These are phyloP conservation scores for Claviceps arundinis DNA, from an alignment of 2,329 filamentous ascomycete genomes.

Conservation along the genomic window DNA sequence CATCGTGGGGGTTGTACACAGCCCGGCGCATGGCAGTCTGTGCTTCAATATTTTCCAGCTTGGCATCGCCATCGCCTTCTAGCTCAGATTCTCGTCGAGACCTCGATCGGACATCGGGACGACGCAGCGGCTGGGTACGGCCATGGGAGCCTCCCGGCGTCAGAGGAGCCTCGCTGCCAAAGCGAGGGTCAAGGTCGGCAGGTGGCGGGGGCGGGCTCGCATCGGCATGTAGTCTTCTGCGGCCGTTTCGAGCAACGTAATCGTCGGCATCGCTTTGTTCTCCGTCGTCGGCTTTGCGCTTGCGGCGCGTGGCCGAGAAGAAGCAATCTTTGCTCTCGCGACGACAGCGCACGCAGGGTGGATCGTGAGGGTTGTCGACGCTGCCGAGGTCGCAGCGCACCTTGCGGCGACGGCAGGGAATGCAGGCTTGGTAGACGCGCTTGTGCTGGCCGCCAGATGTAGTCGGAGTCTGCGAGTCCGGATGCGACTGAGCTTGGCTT, in stretches of 20 bases:
- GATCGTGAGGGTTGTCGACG: slow-evolving; percentile 88
- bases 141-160: slow-evolving; percentile 56
- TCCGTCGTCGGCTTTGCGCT: slow-evolving; percentile 63
- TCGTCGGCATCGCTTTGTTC: slow-evolving; percentile 42
- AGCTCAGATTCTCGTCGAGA: slow-evolving; percentile 22
- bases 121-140: slow-evolving; percentile 50
- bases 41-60: slow-evolving; percentile 51
- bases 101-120: slow-evolving; percentile 33
- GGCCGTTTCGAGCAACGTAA: slow-evolving; percentile 59
- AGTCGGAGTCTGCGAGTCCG: neutral
- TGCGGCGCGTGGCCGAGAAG: slow-evolving; percentile 88
- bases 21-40: slow-evolving; percentile 53
- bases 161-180: slow-evolving; percentile 40
- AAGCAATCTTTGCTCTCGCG: slow-evolving; percentile 94
- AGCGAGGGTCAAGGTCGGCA: slow-evolving; percentile 31
- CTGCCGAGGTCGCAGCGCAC: slow-evolving; percentile 52
- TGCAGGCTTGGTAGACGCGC: slow-evolving; percentile 51
- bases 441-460: slow-evolving; percentile 27
- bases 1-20: slow-evolving; percentile 85
- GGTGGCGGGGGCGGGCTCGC: slow-evolving; percentile 26
- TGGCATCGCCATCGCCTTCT: slow-evolving; percentile 43
- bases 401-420: slow-evolving; percentile 48
- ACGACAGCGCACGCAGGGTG: slow-evolving; percentile 84
- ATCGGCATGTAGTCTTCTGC: slow-evolving; percentile 48
- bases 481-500: slow-evolving; percentile 3